Evolutionary conservation across 2,329 filamentous ascomycete species (phyloP).

Genomic region (Aulographum hederae): DNA sequence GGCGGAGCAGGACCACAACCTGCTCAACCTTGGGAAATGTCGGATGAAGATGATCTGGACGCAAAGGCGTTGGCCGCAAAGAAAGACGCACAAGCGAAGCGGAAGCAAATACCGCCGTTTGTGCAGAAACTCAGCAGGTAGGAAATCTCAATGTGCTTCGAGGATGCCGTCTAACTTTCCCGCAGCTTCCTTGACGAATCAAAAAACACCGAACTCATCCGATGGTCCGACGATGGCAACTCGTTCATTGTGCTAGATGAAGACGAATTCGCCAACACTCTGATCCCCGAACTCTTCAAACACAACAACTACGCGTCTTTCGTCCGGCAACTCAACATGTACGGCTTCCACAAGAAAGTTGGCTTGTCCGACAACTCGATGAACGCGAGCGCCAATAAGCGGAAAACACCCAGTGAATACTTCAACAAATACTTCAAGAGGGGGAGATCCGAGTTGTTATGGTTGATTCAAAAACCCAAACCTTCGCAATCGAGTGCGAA

Average conservation of each 20-base stretch:
- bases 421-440: slow-evolving; percentile 92
- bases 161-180: slow-evolving; percentile 9
- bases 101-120: slow-evolving; percentile 93
- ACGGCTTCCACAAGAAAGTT: slow-evolving; percentile 35
- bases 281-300: slow-evolving; percentile 62
- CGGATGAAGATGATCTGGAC: slow-evolving; percentile 51
- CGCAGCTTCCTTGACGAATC: slow-evolving; percentile 77
- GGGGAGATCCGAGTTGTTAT: slow-evolving; percentile 78
- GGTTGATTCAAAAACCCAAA: slow-evolving; percentile 93
- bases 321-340: slow-evolving; percentile 48
- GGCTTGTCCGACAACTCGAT: slow-evolving; percentile 91
- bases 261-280: slow-evolving; percentile 62
- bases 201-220: slow-evolving; percentile 85
- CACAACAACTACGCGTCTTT: slow-evolving; percentile 68
- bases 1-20: neutral
- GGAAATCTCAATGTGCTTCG: slow-evolving; percentile 12
- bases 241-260: slow-evolving; percentile 95
- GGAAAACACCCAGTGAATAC: slow-evolving; percentile 96
- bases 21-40: too few species aligned
- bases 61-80: slow-evolving; percentile 66
- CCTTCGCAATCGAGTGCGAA: slow-evolving; percentile 36
- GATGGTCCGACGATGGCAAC: slow-evolving; percentile 92
- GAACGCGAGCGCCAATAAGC: slow-evolving; percentile 90
- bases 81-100: slow-evolving; percentile 70
- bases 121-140: slow-evolving; percentile 96